Evolutionary conservation across 345 rosid species (phyloP).

Genomic region (Pugionium dolabratum): DNA sequence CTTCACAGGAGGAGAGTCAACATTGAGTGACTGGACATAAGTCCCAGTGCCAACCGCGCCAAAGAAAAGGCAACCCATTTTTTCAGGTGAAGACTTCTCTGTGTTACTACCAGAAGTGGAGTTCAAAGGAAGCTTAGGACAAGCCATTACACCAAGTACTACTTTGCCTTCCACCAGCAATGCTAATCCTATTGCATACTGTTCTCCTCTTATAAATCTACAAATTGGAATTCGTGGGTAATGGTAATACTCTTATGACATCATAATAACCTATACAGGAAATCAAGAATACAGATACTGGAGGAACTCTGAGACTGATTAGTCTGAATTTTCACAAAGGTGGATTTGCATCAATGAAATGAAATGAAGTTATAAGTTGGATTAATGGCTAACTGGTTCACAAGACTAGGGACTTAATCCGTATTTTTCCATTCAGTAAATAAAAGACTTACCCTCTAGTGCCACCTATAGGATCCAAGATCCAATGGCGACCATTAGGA

Average conservation of each 20-base stretch:
- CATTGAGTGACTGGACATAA: slow-evolving; percentile 66
- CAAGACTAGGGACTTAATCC: no score
- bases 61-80: slow-evolving; percentile 76
- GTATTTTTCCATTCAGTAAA: background rate
- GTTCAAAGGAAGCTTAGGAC: slow-evolving; percentile 74
- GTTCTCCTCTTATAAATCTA: slow-evolving; percentile 93
- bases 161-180: slow-evolving; percentile 88
- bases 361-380: no score
- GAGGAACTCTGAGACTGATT: background rate
- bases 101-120: slow-evolving; percentile 36
- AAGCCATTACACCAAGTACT: slow-evolving; percentile 86
- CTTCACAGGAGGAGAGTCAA: slow-evolving; percentile 57
- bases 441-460: slow-evolving; percentile 79
- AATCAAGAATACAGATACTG: background rate
- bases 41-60: slow-evolving; percentile 75
- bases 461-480: slow-evolving; percentile 97
- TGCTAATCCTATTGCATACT: slow-evolving; percentile 90
- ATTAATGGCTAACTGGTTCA: no score
- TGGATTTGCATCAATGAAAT: no score
- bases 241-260: no score
- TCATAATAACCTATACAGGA: no score
- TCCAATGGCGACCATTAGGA: slow-evolving; percentile 85
- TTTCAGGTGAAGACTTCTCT: slow-evolving; percentile 45
- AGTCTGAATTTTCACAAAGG: background rate
- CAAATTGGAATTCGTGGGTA: background rate